These are phyloP conservation scores for Wickerhamomyces alni DNA, from an alignment of 805 yeast genomes.

Conservation along the genomic window DNA sequence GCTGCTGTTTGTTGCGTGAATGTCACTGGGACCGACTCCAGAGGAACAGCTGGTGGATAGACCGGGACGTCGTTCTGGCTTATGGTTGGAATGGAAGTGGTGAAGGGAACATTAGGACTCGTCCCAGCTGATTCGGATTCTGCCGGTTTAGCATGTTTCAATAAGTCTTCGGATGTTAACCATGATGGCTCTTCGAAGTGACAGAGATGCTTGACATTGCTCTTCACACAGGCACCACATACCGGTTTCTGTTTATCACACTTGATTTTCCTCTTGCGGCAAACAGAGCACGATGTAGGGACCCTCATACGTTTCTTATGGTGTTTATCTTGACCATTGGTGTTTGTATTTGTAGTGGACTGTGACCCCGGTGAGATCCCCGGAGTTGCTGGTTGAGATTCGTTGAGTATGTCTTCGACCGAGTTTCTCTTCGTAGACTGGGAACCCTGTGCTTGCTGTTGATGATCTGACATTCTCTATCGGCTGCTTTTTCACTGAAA, in stretches of 20 bases:
- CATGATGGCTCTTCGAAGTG: constrained; percentile 52
- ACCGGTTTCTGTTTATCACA: constrained; percentile 46
- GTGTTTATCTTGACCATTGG: constrained; percentile 1
- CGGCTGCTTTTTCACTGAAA: no score
- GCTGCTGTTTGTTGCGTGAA: no score
- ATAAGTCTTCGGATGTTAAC: constrained; percentile 44
- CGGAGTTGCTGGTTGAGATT: no score
- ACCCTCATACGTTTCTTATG: constrained; percentile 30
- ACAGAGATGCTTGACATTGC: constrained; percentile 51
- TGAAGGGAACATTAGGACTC: no score
- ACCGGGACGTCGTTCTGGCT: no score
- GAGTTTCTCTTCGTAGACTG: not conserved
- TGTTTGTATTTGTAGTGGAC: not conserved
- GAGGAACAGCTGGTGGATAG: no score
- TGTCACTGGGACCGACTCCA: not conserved
- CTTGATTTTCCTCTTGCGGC: constrained; percentile 42
- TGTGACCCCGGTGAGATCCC: not conserved
- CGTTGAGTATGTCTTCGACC: no score
- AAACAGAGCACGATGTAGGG: constrained; percentile 40
- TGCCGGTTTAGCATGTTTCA: constrained; percentile 27
- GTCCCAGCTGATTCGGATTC: no score
- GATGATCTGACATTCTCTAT: not conserved
- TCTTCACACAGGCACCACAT: constrained; percentile 48
- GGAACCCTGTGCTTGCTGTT: no score
- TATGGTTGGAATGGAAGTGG: no score